Conservation (phyloP, 2,329 filamentous ascomycete genomes). For the Mycosphaerella sp. region DNA sequence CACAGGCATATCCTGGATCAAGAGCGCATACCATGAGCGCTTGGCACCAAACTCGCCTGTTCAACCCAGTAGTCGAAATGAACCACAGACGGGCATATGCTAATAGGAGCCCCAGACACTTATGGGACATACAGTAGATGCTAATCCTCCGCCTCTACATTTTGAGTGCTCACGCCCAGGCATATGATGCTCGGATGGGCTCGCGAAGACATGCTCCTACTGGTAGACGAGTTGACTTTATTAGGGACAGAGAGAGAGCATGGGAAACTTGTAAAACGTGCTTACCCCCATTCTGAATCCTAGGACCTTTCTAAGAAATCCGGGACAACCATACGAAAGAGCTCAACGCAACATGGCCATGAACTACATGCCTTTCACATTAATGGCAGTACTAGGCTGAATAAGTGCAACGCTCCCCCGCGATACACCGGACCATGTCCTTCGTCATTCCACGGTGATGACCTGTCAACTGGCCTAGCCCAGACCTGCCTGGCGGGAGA, state of each 20-base stretch:
- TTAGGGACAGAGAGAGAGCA: slow-evolving; percentile 11
- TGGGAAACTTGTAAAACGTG: slow-evolving; percentile 10
- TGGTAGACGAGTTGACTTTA: slow-evolving; percentile 1
- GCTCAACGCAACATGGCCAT: slow-evolving; percentile 6
- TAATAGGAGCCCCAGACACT: slow-evolving; percentile 3
- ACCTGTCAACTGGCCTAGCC: not conserved
- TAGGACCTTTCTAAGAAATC: slow-evolving; percentile 4
- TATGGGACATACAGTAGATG: not conserved
- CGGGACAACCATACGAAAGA: slow-evolving; percentile 1
- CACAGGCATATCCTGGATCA: slow-evolving; percentile 13
- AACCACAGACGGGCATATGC: too few species aligned
- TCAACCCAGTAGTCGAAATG: not conserved
- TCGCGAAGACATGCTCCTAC: slow-evolving; percentile 7
- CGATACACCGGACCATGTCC: slow-evolving; percentile 4
- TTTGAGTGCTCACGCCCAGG: slow-evolving; percentile 2
- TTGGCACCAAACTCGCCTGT: not conserved
- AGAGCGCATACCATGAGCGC: slow-evolving; percentile 5
- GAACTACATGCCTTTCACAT: not conserved
- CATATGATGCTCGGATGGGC: slow-evolving; percentile 1
- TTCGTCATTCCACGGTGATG: not conserved
- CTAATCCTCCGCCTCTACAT: not conserved
- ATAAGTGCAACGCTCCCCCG: slow-evolving; percentile 1
- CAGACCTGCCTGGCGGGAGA: not conserved
- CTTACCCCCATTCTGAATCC: slow-evolving; percentile 3
- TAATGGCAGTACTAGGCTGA: not conserved